phyloP scores from a whole-genome alignment of 805 yeast genomes.

The Alloascoidea africana region DNA sequence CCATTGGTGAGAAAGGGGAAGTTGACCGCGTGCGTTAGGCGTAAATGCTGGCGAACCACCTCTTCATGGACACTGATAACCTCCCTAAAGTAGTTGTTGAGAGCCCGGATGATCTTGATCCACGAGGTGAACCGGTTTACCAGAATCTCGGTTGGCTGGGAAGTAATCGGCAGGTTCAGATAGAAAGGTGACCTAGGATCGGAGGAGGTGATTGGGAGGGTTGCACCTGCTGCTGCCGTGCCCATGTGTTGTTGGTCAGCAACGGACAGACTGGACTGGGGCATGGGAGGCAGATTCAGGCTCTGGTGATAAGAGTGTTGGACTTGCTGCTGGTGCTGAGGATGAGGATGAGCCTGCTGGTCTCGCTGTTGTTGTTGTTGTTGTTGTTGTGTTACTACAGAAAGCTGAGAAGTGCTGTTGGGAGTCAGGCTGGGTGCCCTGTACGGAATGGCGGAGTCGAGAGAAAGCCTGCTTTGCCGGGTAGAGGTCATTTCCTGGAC shows the following conservation, averaged over 20 bases:
- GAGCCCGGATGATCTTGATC: constrained; percentile 64
- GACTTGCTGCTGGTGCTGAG: constrained; percentile 4
- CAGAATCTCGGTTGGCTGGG: constrained; percentile 76
- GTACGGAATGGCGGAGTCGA: too few relatives aligned
- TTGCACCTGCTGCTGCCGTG: too few relatives aligned
- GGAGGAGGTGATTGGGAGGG: too few relatives aligned
- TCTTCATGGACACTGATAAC: constrained; percentile 81
- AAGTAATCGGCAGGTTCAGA: constrained; percentile 33
- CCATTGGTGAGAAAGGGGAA: constrained; percentile 28
- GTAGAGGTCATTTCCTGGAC: too few relatives aligned
- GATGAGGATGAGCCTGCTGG: background rate
- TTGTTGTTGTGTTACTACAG: constrained; percentile 2
- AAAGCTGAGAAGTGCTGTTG: too few relatives aligned
- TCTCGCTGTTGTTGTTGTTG: constrained; percentile 2
- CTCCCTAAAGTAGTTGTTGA: constrained; percentile 64
- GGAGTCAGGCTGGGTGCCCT: too few relatives aligned
- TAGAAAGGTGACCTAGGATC: constrained; percentile 5
- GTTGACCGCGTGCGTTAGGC: constrained; percentile 66
- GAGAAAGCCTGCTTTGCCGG: too few relatives aligned
- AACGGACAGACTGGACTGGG: too few relatives aligned
- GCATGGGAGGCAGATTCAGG: constrained; percentile 6
- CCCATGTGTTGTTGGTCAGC: too few relatives aligned
- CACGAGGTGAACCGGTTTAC: constrained; percentile 78
- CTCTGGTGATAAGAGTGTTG: constrained; percentile 2
- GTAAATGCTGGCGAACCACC: constrained; percentile 64